A percentile compares a stretch with the other conserved stretches of the same genome.
Conservation (phyloP, 352 stramenopile genomes). For the Pythium periplocum region DNA sequence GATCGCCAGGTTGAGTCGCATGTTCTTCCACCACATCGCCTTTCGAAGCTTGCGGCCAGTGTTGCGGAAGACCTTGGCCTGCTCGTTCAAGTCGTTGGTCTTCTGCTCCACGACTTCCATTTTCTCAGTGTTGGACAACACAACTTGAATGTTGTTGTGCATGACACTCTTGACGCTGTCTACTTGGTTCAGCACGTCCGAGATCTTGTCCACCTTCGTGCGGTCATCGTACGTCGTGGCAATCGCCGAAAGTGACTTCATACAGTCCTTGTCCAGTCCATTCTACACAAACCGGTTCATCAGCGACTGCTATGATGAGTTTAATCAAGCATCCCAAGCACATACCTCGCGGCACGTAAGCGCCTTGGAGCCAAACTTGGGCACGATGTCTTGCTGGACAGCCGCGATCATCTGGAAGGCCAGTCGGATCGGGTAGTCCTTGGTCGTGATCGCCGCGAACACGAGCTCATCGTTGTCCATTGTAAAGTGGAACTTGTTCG, state of each 20-base stretch:
- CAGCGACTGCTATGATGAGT: not conserved
- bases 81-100: conserved; percentile 83
- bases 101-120: conserved; percentile 87
- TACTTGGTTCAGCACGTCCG: conserved; percentile 78
- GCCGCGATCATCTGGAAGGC: conserved; percentile 79
- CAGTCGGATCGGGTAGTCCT: conserved; percentile 78
- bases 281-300: conserved; percentile 26
- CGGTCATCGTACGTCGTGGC: conserved; percentile 75
- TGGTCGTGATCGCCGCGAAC: conserved; percentile 72
- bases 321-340: not conserved
- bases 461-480: conserved; percentile 88
- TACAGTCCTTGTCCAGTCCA: conserved; percentile 73
- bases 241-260: conserved; percentile 55
- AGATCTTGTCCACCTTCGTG: conserved; percentile 85
- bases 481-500: conserved; percentile 87
- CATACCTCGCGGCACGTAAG: conserved; percentile 70
- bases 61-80: conserved; percentile 85
- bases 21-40: conserved; percentile 86
- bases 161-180: conserved; percentile 80
- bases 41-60: conserved; percentile 72
- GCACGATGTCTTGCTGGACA: conserved; percentile 72
- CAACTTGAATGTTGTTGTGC: conserved; percentile 86
- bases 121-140: conserved; percentile 85
- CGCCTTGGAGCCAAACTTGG: conserved; percentile 69
- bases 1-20: conserved; percentile 69